phyloP scores from a whole-genome alignment of 169 alveolate species.

The Plasmodium reichenowi region DNA sequence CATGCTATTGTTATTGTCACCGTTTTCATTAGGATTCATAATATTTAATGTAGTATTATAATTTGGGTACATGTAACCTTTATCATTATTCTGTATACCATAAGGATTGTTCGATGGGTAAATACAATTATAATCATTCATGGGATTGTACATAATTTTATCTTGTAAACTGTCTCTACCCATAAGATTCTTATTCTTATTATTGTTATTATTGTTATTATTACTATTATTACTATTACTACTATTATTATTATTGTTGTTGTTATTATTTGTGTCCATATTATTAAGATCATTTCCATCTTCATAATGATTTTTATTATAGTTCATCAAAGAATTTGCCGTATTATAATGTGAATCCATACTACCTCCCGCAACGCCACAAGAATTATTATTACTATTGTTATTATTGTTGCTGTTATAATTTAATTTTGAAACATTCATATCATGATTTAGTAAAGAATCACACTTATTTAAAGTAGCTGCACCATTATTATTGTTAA shows the following conservation, averaged over 20 bases:
- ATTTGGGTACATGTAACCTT: neutral
- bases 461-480: neutral
- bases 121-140: slow-evolving; percentile 6
- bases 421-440: neutral
- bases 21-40: neutral
- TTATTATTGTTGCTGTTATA: neutral
- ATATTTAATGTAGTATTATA: slow-evolving; percentile 5
- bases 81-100: neutral
- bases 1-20: neutral
- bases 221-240: neutral
- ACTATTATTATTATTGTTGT: neutral
- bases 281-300: neutral
- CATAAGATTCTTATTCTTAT: neutral
- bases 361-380: neutral
- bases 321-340: neutral
- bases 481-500: neutral
- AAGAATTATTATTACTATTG: neutral
- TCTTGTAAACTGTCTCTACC: neutral
- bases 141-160: neutral
- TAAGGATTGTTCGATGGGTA: neutral
- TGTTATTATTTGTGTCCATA: neutral
- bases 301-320: neutral
- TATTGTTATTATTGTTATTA: neutral
- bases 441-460: neutral
- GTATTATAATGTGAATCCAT: neutral